phyloP scores from a whole-genome alignment of 352 stramenopile species.

The Phytophthora vignae region DNA sequence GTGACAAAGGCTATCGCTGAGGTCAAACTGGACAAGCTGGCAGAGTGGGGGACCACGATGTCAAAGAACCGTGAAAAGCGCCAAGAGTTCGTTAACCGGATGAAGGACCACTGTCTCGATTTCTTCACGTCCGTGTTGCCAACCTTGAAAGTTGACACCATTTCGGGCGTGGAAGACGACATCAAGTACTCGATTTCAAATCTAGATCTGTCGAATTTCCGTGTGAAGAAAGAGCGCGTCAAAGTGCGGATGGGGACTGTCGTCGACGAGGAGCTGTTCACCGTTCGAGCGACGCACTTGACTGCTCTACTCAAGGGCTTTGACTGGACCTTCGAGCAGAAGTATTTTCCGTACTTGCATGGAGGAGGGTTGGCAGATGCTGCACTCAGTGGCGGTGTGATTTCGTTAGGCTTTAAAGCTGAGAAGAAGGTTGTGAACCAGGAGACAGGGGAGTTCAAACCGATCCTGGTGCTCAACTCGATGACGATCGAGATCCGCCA shows the following conservation, averaged over 20 bases:
- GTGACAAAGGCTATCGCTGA: conserved; percentile 76
- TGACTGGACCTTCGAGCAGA: conserved; percentile 88
- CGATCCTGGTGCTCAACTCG: conserved; percentile 80
- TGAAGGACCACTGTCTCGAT: conserved; percentile 88
- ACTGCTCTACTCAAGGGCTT: conserved; percentile 85
- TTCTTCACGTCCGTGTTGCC: conserved; percentile 89
- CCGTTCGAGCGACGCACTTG: conserved; percentile 76
- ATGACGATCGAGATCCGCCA: conserved; percentile 88
- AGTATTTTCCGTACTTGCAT: conserved; percentile 89
- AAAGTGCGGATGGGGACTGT: conserved; percentile 86
- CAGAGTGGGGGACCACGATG: conserved; percentile 69
- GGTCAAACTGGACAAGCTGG: conserved; percentile 75
- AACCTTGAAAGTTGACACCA: conserved; percentile 85
- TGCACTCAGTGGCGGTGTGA: conserved; percentile 71
- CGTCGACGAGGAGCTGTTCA: conserved; percentile 83
- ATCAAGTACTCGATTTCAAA: conserved; percentile 83
- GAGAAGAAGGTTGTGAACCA: conserved; percentile 70
- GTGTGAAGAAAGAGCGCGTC: conserved; percentile 86
- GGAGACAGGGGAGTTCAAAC: conserved; percentile 71
- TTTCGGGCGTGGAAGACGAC: conserved; percentile 78
- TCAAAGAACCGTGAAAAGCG: conserved; percentile 70
- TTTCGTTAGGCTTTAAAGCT: conserved; percentile 85
- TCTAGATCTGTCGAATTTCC: conserved; percentile 84
- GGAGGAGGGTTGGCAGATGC: conserved; percentile 79
- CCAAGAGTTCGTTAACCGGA: conserved; percentile 78